Conservation (phyloP, 2,329 filamentous ascomycete species). For the Seiridium cupressi region DNA sequence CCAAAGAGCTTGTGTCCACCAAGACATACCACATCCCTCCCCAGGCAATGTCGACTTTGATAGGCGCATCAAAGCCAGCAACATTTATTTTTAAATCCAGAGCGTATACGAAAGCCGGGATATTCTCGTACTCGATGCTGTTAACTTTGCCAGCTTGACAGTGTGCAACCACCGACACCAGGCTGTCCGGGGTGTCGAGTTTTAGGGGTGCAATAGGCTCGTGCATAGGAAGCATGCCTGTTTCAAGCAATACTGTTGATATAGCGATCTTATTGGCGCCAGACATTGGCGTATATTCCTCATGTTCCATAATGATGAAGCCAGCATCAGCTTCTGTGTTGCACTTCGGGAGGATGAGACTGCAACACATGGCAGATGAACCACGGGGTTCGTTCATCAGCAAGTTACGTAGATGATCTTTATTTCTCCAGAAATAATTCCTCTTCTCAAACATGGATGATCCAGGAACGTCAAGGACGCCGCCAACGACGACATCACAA, state of each 20-base stretch:
- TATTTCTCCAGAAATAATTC: not conserved
- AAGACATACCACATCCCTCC: slow-evolving; percentile 45
- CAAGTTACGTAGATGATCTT: slow-evolving; percentile 29
- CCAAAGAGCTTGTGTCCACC: slow-evolving; percentile 35
- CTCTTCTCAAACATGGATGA: not conserved
- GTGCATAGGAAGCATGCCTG: slow-evolving; percentile 42
- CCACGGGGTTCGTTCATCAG: slow-evolving; percentile 46
- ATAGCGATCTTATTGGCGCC: slow-evolving; percentile 44
- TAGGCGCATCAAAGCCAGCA: slow-evolving; percentile 32
- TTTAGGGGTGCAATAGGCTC: slow-evolving; percentile 38
- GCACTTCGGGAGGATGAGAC: slow-evolving; percentile 40
- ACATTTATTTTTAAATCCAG: slow-evolving; percentile 39
- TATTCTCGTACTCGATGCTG: slow-evolving; percentile 42
- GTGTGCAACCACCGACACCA: slow-evolving; percentile 37
- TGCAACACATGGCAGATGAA: slow-evolving; percentile 35
- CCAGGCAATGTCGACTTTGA: slow-evolving; percentile 42
- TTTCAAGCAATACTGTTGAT: slow-evolving; percentile 43
- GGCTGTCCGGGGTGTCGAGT: slow-evolving; percentile 42
- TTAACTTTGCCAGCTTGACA: slow-evolving; percentile 42
- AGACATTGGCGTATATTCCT: slow-evolving; percentile 39
- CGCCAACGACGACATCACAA: no score
- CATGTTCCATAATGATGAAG: slow-evolving; percentile 45
- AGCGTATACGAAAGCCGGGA: slow-evolving; percentile 38
- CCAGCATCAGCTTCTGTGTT: slow-evolving; percentile 41
- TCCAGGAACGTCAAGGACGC: not conserved